These are phyloP conservation scores for Geosmithia flava DNA, from an alignment of 2,329 filamentous ascomycete genomes.

Conservation along the genomic window DNA sequence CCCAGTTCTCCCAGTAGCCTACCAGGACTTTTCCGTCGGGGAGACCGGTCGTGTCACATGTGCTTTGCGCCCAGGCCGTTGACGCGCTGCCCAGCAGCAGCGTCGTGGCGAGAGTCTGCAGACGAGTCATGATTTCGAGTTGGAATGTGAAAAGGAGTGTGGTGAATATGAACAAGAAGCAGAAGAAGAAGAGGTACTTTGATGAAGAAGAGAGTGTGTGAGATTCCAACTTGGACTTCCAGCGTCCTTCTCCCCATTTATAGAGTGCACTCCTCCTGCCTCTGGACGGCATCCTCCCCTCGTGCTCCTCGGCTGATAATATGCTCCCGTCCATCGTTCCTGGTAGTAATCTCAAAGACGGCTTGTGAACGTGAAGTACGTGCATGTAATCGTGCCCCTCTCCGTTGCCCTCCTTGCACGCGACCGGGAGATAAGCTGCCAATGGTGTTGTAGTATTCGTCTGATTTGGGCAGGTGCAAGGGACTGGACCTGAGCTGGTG, in stretches of 20 bases:
- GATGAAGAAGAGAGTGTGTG: no score
- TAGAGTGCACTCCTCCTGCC: not conserved
- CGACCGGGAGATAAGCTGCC: not conserved
- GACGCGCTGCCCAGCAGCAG: not conserved
- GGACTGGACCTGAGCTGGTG: not conserved
- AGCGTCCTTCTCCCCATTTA: not conserved
- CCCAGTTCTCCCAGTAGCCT: constrained; percentile 24
- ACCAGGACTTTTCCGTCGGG: constrained; percentile 18
- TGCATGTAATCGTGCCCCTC: no score
- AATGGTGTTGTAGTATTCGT: not conserved
- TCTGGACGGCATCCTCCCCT: no score
- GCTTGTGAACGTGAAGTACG: no score
- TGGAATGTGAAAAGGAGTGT: not conserved
- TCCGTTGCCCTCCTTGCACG: not conserved
- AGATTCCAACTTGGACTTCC: not conserved
- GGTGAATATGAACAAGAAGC: not conserved
- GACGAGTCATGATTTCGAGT: not conserved
- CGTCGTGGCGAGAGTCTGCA: not conserved
- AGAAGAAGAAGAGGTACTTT: not conserved
- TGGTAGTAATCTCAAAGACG: no score
- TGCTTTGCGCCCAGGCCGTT: constrained; percentile 1
- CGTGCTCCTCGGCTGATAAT: no score
- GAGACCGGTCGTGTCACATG: constrained; percentile 17
- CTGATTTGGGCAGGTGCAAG: not conserved
- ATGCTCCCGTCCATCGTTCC: no score